phyloP scores from a whole-genome alignment of 116 monocot genomes.

The Posidonia oceanica region DNA sequence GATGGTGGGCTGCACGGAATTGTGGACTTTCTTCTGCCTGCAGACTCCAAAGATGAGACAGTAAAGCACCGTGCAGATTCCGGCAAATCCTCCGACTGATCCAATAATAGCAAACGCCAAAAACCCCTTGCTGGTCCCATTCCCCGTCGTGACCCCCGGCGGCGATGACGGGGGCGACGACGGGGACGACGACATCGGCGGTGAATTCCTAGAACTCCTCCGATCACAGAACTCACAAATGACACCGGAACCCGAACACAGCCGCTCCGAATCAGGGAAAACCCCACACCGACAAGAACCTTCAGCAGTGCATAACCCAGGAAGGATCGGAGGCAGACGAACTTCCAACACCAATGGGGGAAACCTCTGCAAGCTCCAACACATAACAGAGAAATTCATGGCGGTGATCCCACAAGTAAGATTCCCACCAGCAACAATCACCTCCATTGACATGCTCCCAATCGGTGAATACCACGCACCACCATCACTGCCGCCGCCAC shows the following conservation, averaged over 20 bases:
- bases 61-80: constrained; percentile 40
- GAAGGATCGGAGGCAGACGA: constrained; percentile 40
- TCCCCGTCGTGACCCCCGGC: constrained; percentile 1
- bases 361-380: constrained; percentile 35
- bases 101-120: constrained; percentile 47
- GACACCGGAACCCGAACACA: constrained; percentile 52
- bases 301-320: constrained; percentile 39
- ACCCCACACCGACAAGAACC: constrained; percentile 35
- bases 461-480: constrained; percentile 12
- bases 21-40: constrained; percentile 46
- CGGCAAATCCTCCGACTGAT: constrained; percentile 39
- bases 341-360: constrained; percentile 5
- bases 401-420: constrained; percentile 65
- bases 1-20: constrained; percentile 70
- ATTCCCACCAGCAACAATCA: constrained; percentile 60
- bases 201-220: background rate
- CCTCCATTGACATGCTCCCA: constrained; percentile 25
- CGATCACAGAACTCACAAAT: constrained; percentile 34
- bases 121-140: constrained; percentile 19
- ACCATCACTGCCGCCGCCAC: constrained; percentile 23
- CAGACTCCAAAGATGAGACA: constrained; percentile 33
- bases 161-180: constrained; percentile 14
- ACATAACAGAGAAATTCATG: constrained; percentile 45
- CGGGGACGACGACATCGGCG: constrained; percentile 2
- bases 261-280: constrained; percentile 27